Evolutionary conservation across 2,329 filamentous ascomycete genomes (phyloP), one percentile per base, ranked within the genome.

Genomic region (Fusarium stilboides): DNA sequence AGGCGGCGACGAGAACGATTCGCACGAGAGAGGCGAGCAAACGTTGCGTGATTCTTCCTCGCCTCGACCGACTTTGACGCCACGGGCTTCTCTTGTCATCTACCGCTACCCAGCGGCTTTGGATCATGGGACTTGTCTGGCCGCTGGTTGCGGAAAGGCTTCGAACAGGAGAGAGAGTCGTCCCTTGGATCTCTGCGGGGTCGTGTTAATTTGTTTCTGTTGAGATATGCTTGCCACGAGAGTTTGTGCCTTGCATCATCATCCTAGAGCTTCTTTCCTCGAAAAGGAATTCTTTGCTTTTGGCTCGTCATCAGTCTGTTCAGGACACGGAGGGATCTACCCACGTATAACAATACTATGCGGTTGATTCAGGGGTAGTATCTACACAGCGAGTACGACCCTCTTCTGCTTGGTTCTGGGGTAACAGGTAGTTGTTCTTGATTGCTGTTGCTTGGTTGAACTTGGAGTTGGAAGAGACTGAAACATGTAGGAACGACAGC

Each of bases 51-150:
- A 28, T 42, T 39, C 7, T 7, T 15, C 17, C 17, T 64, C 17
- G 22, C 22, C 54, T 54, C 33, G 50, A 44, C 19, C 5, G 42
- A 43, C 42, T 31, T 33, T 61, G 65, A 53, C 59, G 65, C 65
- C 65, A 61, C 53, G 15, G 20, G 34, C 64, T 47, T 26, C 14
- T 34, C 28, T 64, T 37, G 17, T 40, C 34, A 44, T 43, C 37
- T 19, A 28, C 33, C n/a, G 17, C 44, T 56, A 34, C n/a, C 46
- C 20, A 49, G 22, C 22, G 17, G 12, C 19, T 47, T 42, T 26
- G 24, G 19, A n/a, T 46, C 24, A 28, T 36, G 15, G 44, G 20
- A 45, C 17, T 26, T 31, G 10, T 45, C 47, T 45, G 8, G 8
- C 13, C 36, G 15, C 14, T 9, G 33, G 26, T 15, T 19, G 15